Evolutionary conservation across 352 stramenopile species (phyloP), one percentile per base, ranked within the genome.

Genomic region (Blastocystis sp.): DNA sequence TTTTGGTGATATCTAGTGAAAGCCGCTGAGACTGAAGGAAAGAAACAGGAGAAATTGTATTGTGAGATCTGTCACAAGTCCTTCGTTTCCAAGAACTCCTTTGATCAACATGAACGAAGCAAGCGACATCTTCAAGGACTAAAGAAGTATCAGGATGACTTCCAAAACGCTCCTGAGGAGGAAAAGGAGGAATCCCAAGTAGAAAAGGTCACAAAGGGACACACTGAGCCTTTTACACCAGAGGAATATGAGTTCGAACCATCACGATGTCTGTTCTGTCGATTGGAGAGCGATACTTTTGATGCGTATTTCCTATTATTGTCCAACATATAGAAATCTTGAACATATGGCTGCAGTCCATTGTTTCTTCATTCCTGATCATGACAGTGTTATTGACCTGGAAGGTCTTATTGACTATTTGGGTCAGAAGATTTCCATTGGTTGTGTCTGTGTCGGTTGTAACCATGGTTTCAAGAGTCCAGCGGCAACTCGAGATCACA

Each of bases 301-400:
- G 67, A 86, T 16, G 37, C 39, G 61, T 78, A 63, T 56, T 65
- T 51, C 51, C 16, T 57, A 11, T 6, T 9, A 4, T 58, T 1
- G 0, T 24, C 37, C 0, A 58, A 24, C 43, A 32, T 65, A 12
- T 37, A 77, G 87, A 93, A 87, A 89, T 21, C 89, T 77, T 92
- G 94, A 86, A 93, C 94, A 92, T 90, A 95, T 87, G 77, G 43
- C 49, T 49, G 94, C 94, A 85, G 90, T 93, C 77, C 93, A 95
- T 89, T 93, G 93, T 16, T 97, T 97, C 88, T 96, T 97, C 88
- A 93, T 97, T 52, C 94, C 94, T 4, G 94, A 97, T 77, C 88
- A 94, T 37, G 93, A 97, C 81, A 96, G 94, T 87, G 88, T 97
- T 29, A 90, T 92, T 21, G 92, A 97, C 78, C 42, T 93, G 0